Conservation (phyloP, 495 filamentous ascomycete genomes). For the Entonaema liquescens region DNA sequence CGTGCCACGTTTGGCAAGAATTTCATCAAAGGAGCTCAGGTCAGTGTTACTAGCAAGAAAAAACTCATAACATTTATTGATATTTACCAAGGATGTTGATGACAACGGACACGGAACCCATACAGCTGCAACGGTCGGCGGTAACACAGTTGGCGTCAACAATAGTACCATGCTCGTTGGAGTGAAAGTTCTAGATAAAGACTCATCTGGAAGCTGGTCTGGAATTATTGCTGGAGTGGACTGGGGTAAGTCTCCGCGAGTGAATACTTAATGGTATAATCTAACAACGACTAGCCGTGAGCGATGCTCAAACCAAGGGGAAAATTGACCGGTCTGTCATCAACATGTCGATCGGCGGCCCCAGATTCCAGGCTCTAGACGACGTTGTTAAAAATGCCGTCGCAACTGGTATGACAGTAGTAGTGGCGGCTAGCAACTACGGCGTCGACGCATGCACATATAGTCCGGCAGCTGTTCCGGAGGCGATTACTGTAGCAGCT, state of each 20-base stretch:
- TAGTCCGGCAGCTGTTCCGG: constrained; percentile 56
- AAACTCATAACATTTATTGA: background rate
- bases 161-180: constrained; percentile 65
- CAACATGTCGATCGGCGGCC: constrained; percentile 55
- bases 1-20: constrained; percentile 61
- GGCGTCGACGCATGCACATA: constrained; percentile 46
- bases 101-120: constrained; percentile 67
- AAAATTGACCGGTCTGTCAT: constrained; percentile 48
- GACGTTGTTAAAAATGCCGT: constrained; percentile 47
- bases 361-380: constrained; percentile 52
- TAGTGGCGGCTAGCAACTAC: constrained; percentile 56
- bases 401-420: constrained; percentile 52
- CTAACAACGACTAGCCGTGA: constrained; percentile 37
- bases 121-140: constrained; percentile 63
- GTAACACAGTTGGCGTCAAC: constrained; percentile 62
- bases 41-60: background rate
- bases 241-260: constrained; percentile 44
- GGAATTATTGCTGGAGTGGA: constrained; percentile 61
- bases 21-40: constrained; percentile 46
- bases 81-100: constrained; percentile 46
- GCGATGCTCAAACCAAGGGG: constrained; percentile 45
- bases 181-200: constrained; percentile 63
- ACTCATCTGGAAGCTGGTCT: constrained; percentile 49
- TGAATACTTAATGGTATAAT: background rate
- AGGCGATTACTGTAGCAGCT: constrained; percentile 62